These are phyloP conservation scores for Starmerella potacharoeniae DNA, from an alignment of 805 yeast genomes.

Conservation along the genomic window DNA sequence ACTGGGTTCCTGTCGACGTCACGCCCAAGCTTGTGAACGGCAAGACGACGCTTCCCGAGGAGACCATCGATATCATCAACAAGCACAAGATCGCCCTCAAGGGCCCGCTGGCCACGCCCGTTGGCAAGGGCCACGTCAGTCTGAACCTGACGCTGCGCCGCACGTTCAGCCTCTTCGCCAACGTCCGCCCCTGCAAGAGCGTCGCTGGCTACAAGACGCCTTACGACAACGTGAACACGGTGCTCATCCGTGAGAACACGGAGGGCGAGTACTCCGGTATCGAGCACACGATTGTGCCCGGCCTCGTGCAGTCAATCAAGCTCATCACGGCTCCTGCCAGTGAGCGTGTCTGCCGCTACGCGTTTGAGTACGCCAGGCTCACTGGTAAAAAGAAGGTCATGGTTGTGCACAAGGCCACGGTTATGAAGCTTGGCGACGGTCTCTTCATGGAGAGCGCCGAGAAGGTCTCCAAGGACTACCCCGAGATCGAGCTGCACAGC, in stretches of 20 bases:
- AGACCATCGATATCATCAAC: conserved; percentile 86
- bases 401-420: conserved; percentile 97
- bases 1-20: conserved; percentile 95
- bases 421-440: conserved; percentile 97
- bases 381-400: conserved; percentile 77
- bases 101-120: conserved; percentile 98
- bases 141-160: conserved; percentile 95
- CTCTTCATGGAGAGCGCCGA: conserved; percentile 85
- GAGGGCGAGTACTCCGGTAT: conserved; percentile 99
- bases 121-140: conserved; percentile 97
- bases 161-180: conserved; percentile 91
- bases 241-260: conserved; percentile 94
- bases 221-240: conserved; percentile 80
- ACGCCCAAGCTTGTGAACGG: conserved; percentile 88
- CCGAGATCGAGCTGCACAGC: conserved; percentile 68
- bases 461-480: conserved; percentile 82
- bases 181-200: conserved; percentile 93
- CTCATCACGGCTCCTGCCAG: conserved; percentile 93
- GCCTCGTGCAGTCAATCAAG: conserved; percentile 96
- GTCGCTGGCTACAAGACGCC: conserved; percentile 90
- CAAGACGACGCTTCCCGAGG: conserved; percentile 82
- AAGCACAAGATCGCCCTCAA: conserved; percentile 88
- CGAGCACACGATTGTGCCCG: conserved; percentile 95
- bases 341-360: conserved; percentile 92
- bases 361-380: conserved; percentile 88